Percentiles rank a stretch among this genome's conserved stretches.
phyloP scores from a whole-genome alignment of 345 rosid genomes.

The Geranium brycei region DNA sequence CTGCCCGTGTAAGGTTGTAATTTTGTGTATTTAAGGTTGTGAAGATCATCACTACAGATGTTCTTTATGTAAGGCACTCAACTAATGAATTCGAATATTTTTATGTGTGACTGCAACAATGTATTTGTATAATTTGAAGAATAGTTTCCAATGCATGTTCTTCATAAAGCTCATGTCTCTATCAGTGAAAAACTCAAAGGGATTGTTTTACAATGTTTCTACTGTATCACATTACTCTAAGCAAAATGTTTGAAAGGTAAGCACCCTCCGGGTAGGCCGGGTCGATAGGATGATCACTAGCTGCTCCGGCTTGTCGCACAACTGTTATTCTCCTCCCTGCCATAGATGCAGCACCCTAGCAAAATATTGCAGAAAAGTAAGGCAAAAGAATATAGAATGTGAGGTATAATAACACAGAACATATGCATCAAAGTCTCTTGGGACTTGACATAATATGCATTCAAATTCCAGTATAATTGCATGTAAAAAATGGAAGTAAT shows the following conservation, averaged over 20 bases:
- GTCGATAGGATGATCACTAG: conserved; percentile 74
- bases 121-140: no score
- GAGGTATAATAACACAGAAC: not conserved
- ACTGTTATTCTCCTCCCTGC: conserved; percentile 59
- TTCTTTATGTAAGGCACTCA: not conserved
- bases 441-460: not conserved
- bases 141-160: not conserved
- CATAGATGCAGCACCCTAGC: conserved; percentile 52
- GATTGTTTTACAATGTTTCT: no score
- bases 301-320: conserved; percentile 61
- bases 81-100: not conserved
- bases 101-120: not conserved
- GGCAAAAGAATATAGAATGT: not conserved
- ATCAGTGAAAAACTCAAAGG: no score
- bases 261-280: conserved; percentile 81
- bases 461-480: no score
- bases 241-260: conserved; percentile 54
- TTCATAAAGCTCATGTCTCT: not conserved
- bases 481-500: no score
- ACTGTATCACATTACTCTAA: conserved; percentile 32
- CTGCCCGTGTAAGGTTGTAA: not conserved
- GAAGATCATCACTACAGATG: not conserved
- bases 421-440: not conserved
- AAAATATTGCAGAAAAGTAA: not conserved
- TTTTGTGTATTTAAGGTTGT: not conserved